A percentile compares a stretch with the other conserved stretches of the same genome.
phyloP scores from a whole-genome alignment of 2,329 filamentous ascomycete species.

The Chaetomium strumarium region DNA sequence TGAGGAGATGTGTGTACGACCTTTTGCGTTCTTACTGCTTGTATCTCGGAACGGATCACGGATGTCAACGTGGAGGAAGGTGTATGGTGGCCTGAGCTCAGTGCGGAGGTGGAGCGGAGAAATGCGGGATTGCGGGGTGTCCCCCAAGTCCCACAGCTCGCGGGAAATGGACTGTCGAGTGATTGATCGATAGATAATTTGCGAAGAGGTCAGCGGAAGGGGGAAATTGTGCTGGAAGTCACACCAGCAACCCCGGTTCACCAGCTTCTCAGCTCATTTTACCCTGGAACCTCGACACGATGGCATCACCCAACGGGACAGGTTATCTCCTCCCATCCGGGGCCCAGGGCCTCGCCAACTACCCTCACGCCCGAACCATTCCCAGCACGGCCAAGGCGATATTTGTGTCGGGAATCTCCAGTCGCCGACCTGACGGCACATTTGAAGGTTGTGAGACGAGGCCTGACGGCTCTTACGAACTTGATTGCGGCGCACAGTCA shows the following conservation, averaged over 20 bases:
- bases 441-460: constrained; percentile 28
- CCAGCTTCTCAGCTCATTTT: too few species aligned
- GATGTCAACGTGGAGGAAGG: constrained; percentile 7
- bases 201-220: too few species aligned
- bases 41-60: constrained; percentile 18
- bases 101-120: neutral
- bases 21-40: too few species aligned
- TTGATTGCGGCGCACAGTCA: constrained; percentile 30
- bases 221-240: neutral
- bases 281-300: neutral
- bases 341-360: constrained; percentile 32
- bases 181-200: too few species aligned
- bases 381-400: constrained; percentile 24
- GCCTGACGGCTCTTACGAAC: constrained; percentile 23
- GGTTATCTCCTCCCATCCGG: constrained; percentile 28
- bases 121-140: too few species aligned
- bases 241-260: neutral
- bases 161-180: too few species aligned
- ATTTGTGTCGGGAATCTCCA: constrained; percentile 32
- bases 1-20: too few species aligned
- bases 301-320: constrained; percentile 26
- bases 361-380: constrained; percentile 30
- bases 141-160: too few species aligned
- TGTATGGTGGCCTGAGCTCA: neutral
- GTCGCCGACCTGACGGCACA: constrained; percentile 30